These are phyloP conservation scores for Cercospora sesami DNA, from an alignment of 2,329 filamentous ascomycete species.

Conservation along the genomic window DNA sequence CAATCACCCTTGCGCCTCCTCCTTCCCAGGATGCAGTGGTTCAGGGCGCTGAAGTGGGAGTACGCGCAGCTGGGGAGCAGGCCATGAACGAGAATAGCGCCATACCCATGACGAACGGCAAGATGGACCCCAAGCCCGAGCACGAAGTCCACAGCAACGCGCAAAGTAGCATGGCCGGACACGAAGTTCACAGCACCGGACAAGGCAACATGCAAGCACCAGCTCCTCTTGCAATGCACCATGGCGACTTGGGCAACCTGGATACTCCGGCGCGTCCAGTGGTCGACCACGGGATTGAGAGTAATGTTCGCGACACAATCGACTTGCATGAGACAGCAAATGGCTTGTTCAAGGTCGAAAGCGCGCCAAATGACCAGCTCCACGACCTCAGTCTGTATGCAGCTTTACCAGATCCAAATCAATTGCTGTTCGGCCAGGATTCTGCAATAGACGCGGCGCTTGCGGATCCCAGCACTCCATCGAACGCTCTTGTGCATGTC, in stretches of 20 bases:
- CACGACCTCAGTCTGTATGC: background rate
- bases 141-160: background rate
- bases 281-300: constrained; percentile 26
- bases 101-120: background rate
- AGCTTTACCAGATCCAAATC: background rate
- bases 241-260: constrained; percentile 3
- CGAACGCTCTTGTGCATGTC: background rate
- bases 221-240: background rate
- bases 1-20: background rate
- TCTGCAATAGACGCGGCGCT: background rate
- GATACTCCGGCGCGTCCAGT: constrained; percentile 21
- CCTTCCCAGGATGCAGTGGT: background rate
- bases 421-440: background rate
- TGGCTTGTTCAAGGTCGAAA: constrained; percentile 6
- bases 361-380: background rate
- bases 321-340: background rate
- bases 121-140: background rate
- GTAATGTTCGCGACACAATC: constrained; percentile 25
- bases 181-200: background rate
- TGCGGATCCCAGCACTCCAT: constrained; percentile 14
- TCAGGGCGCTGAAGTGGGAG: background rate
- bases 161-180: background rate
- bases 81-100: background rate
- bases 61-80: background rate
- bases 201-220: background rate